Percentiles rank a stretch among this genome's conserved stretches.
phyloP scores from a whole-genome alignment of 2,329 filamentous ascomycete genomes.

The Trichoderma sp. region DNA sequence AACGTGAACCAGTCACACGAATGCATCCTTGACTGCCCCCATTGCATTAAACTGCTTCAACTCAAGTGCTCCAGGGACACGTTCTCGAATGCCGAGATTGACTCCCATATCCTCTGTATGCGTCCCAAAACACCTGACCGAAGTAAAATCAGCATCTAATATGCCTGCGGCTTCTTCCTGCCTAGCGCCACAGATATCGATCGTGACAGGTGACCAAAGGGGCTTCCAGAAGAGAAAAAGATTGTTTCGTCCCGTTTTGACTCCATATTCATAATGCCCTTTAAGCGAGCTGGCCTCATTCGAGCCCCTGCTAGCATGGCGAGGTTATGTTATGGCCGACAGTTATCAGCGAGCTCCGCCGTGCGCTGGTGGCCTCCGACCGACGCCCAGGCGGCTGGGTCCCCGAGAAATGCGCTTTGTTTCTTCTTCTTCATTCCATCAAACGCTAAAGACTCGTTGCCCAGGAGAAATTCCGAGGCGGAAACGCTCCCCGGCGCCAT shows the following conservation, averaged over 20 bases:
- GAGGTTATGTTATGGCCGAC: conserved; percentile 8
- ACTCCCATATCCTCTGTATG: neutral
- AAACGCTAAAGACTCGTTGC: neutral
- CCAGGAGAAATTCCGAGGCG: conserved; percentile 25
- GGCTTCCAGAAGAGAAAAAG: conserved; percentile 11
- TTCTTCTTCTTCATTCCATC: neutral
- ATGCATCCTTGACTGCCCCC: neutral
- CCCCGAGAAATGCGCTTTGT: neutral
- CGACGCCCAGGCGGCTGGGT: neutral
- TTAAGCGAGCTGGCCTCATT: conserved; percentile 8
- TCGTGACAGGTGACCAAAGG: conserved; percentile 17
- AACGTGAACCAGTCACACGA: neutral
- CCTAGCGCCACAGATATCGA: neutral
- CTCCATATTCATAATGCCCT: neutral
- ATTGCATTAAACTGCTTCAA: neutral
- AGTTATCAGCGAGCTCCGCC: conserved; percentile 15
- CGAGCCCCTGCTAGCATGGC: neutral
- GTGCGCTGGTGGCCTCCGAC: conserved; percentile 14
- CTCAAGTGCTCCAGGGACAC: neutral
- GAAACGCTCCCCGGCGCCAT: conserved; percentile 37
- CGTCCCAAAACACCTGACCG: neutral
- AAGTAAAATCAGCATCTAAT: neutral
- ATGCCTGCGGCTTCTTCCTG: neutral
- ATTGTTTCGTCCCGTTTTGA: neutral
- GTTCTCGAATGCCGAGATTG: neutral